Evolutionary conservation across 176 grass and related monocot species (phyloP), one percentile per base, ranked within the genome.

Genomic region (Aechmea fasciata): DNA sequence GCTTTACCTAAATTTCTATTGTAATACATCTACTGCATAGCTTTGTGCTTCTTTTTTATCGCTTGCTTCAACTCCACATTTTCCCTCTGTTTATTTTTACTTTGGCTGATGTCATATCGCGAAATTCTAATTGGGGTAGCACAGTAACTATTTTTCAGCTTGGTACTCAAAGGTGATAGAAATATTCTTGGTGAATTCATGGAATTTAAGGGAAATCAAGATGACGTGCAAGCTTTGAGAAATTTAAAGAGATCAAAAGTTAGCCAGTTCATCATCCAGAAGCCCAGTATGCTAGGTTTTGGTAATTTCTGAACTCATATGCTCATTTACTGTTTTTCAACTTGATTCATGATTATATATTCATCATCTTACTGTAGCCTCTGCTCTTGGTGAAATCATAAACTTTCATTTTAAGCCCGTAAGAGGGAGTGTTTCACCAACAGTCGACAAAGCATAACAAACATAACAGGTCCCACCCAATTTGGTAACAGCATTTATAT

Each of bases 191-290:
- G 93, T 75, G 89, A 97, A 83, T 97, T 97, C 71, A 83, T 92
- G 9, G 86, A 92, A 75, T 97, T 97, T 63, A 92, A 97, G 83
- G 93, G 89, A 11, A 82, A 84, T 71, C 68, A 90, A 51, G 82
- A 89, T 80, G 89, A 92, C 26, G 79, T 92, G 80, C 82, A 84
- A 69, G 76, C 73, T 72, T 71, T 97, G 70, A 86, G 83, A 92
- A 87, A 73, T 71, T 71, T 97, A 41, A 97, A 92, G 86, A 83
- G 93, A 77, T 90, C 93, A 61, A 97, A 97, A 90, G 78, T 97
- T 64, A 82, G 81, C 50, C 83, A 71, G 57, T 83, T 92, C 33
- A 54, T 85, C 69, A 57, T 97, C 71, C 88, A 97, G 81, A 97
- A 97, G 64, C 78, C 89, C 25, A 87, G 81, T 81, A 81, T 90